phyloP scores from a whole-genome alignment of 139 green algal genomes.

The Asterochloris sp. region DNA sequence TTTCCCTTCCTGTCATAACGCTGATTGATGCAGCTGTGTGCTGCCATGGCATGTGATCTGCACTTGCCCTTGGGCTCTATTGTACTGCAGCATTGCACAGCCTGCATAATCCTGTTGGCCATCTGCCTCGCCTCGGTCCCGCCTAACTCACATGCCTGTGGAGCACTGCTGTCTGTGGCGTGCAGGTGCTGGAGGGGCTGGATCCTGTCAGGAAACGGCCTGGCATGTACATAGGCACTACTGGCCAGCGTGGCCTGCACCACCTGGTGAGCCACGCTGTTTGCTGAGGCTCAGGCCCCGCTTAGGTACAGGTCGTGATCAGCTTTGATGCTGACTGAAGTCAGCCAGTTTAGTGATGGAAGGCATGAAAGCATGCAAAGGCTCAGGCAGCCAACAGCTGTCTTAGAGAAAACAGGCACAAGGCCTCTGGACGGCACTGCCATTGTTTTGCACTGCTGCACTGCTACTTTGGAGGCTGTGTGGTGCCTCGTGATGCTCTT shows the following conservation, averaged over 20 bases:
- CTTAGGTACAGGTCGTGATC: neutral
- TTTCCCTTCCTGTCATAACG: too few relatives aligned
- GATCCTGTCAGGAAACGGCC: conserved; percentile 96
- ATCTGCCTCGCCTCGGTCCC: neutral
- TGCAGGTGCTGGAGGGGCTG: conserved; percentile 94
- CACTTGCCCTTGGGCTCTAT: too few relatives aligned
- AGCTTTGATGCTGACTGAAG: neutral
- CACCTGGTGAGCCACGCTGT: conserved; percentile 60
- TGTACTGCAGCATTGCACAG: neutral
- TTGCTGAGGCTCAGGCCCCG: neutral
- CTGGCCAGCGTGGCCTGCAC: conserved; percentile 85
- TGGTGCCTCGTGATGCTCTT: too few relatives aligned
- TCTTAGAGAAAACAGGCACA: neutral
- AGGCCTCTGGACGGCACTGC: too few relatives aligned
- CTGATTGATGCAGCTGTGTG: too few relatives aligned
- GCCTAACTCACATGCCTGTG: too few relatives aligned
- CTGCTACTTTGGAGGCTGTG: too few relatives aligned
- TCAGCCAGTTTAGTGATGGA: neutral
- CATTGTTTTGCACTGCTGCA: too few relatives aligned
- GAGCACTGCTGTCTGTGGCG: neutral
- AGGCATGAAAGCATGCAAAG: too few relatives aligned
- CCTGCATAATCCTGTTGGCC: neutral
- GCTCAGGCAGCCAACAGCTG: too few relatives aligned
- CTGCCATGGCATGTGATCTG: too few relatives aligned
- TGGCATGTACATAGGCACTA: conserved; percentile 99